Conservation (phyloP, 225 moss, liverwort and hornwort genomes). For the Bryum argenteum region DNA sequence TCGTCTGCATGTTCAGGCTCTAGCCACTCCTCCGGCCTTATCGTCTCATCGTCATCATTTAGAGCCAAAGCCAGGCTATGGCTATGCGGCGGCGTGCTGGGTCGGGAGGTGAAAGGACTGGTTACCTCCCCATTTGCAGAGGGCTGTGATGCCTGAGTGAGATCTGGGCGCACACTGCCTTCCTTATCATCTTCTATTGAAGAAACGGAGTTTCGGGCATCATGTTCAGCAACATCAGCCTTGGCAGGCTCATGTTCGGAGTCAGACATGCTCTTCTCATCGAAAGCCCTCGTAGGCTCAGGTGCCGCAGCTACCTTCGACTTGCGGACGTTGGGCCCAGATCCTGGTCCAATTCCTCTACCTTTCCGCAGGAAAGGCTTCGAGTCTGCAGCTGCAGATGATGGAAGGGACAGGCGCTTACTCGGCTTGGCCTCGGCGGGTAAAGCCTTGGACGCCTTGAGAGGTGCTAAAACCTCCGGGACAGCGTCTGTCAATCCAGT, state of each 20-base stretch:
- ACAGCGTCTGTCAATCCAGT: conserved; percentile 48
- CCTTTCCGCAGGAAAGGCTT: conserved; percentile 97
- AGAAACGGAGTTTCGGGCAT: conserved; percentile 27
- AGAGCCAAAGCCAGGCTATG: conserved; percentile 25
- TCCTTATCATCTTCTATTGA: conserved; percentile 36
- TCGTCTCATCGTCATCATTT: conserved; percentile 28
- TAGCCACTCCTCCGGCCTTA: conserved; percentile 42
- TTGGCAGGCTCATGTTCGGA: conserved; percentile 42
- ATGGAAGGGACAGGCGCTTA: conserved; percentile 50
- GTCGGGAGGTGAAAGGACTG: conserved; percentile 16
- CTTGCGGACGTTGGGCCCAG: conserved; percentile 71
- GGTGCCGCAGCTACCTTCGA: conserved; percentile 70
- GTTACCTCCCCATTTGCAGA: conserved; percentile 12
- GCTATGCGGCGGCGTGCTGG: conserved; percentile 30
- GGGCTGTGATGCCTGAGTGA: conserved; percentile 30
- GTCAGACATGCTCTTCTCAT: conserved; percentile 44
- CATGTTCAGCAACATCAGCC: conserved; percentile 33
- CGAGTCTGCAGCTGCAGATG: conserved; percentile 56
- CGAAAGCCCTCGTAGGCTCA: conserved; percentile 41
- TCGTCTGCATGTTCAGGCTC: conserved; percentile 32
- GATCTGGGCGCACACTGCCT: conserved; percentile 42
- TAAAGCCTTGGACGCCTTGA: conserved; percentile 52
- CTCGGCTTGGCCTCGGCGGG: conserved; percentile 48
- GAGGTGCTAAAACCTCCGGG: conserved; percentile 41
- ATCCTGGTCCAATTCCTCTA: conserved; percentile 88